phyloP scores from a whole-genome alignment of 1,284 basidiomycete species.

The Quambalaria eucalypti region DNA sequence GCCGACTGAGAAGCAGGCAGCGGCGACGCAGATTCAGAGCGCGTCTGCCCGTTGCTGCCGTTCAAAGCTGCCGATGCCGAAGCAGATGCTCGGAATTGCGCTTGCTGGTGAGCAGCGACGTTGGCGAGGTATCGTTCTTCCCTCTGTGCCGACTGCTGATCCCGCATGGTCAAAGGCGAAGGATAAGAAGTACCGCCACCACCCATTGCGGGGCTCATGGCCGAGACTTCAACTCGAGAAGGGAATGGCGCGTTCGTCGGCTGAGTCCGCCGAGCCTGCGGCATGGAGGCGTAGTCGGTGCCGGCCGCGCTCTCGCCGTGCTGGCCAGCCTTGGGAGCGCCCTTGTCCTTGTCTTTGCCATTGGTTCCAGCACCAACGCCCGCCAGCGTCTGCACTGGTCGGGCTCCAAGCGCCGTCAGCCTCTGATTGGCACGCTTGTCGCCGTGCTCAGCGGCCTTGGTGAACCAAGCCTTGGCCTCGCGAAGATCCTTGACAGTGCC shows the following conservation, averaged over 20 bases:
- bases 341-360: background rate
- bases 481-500: constrained; percentile 47
- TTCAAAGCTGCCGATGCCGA: no score
- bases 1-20: no score
- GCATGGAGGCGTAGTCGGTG: constrained; percentile 1
- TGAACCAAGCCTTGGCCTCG: constrained; percentile 70
- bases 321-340: background rate
- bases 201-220: constrained; percentile 13
- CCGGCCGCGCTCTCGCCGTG: background rate
- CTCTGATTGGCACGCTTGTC: constrained; percentile 87
- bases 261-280: constrained; percentile 8
- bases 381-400: constrained; percentile 11
- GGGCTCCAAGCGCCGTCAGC: constrained; percentile 49
- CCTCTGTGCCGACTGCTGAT: constrained; percentile 35
- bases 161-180: constrained; percentile 38
- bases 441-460: constrained; percentile 79
- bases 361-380: constrained; percentile 8
- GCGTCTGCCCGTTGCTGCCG: no score
- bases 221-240: constrained; percentile 19
- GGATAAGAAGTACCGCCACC: constrained; percentile 29
- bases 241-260: constrained; percentile 43
- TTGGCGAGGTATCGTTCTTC: constrained; percentile 31
- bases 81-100: background rate
- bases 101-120: constrained; percentile 27
- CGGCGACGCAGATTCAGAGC: no score